These are phyloP conservation scores for Amanita jacksonii DNA, from an alignment of 768 basidiomycete species.

Conservation along the genomic window DNA sequence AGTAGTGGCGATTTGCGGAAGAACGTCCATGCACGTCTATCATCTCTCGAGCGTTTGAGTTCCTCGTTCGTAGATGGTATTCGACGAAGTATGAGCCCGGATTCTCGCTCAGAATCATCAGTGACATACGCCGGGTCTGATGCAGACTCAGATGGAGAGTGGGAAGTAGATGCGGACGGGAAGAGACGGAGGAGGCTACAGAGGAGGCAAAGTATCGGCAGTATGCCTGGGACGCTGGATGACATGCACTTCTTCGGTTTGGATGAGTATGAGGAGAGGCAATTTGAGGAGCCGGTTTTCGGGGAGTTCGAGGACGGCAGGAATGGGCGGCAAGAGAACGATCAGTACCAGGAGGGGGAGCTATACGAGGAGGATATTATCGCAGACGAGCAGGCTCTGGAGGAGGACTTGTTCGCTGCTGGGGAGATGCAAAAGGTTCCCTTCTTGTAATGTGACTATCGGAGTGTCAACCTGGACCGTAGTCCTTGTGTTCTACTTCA, in stretches of 20 bases:
- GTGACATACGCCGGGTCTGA: slow-evolving; percentile 39
- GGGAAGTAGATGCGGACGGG: slow-evolving; percentile 28
- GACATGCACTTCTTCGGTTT: slow-evolving; percentile 43
- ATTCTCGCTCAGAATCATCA: slow-evolving; percentile 44
- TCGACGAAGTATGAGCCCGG: slow-evolving; percentile 42
- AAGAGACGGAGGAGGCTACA: slow-evolving; percentile 19
- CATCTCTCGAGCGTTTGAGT: slow-evolving; percentile 66
- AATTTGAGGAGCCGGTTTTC: slow-evolving; percentile 5
- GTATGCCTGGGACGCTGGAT: slow-evolving; percentile 81
- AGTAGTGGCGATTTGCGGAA: slow-evolving; percentile 20
- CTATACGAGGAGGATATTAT: background rate
- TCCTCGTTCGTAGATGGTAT: slow-evolving; percentile 38
- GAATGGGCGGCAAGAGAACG: background rate
- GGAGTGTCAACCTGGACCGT: too few relatives aligned
- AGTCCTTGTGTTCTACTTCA: too few relatives aligned
- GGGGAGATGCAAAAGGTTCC: slow-evolving; percentile 25
- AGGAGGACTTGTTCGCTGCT: slow-evolving; percentile 22
- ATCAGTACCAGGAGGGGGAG: background rate
- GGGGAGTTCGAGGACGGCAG: slow-evolving; percentile 1
- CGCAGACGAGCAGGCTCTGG: slow-evolving; percentile 5
- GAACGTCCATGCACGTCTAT: slow-evolving; percentile 49
- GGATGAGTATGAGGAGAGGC: slow-evolving; percentile 34
- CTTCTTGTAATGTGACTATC: slow-evolving; percentile 20
- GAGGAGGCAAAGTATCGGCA: slow-evolving; percentile 51
- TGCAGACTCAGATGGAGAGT: slow-evolving; percentile 38